These are phyloP conservation scores for Arachnomyces sp. DNA, from an alignment of 2,329 filamentous ascomycete species.

Conservation along the genomic window DNA sequence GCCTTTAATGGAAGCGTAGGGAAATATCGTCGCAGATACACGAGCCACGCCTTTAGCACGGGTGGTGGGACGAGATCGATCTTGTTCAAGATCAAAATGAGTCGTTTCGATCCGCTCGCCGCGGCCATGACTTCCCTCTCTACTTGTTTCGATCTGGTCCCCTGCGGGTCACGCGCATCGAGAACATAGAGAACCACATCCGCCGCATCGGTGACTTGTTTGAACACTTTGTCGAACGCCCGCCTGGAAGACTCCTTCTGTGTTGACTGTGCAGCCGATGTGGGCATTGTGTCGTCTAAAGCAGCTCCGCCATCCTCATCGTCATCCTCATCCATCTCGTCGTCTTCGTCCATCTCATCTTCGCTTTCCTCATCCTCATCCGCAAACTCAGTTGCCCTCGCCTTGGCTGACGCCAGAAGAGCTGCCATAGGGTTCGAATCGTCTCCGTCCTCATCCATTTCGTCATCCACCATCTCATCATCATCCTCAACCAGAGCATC, in stretches of 20 bases:
- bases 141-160: conserved; percentile 81
- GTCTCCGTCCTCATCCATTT: conserved; percentile 56
- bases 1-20: conserved; percentile 84
- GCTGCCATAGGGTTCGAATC: conserved; percentile 83
- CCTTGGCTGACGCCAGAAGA: conserved; percentile 74
- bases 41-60: conserved; percentile 77
- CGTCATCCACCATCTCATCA: conserved; percentile 44
- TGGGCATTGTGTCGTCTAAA: conserved; percentile 47
- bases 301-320: conserved; percentile 44
- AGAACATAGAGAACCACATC: conserved; percentile 91
- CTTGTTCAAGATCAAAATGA: conserved; percentile 93
- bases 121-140: conserved; percentile 89
- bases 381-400: conserved; percentile 66
- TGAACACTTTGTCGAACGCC: conserved; percentile 94
- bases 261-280: conserved; percentile 26
- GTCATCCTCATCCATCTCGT: conserved; percentile 30
- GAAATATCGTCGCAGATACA: conserved; percentile 79
- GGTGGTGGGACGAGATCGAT: conserved; percentile 80
- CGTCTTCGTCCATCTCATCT: conserved; percentile 43
- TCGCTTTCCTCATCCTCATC: conserved; percentile 52
- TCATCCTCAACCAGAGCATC: conserved; percentile 33
- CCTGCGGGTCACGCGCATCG: conserved; percentile 84
- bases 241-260: conserved; percentile 62
- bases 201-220: conserved; percentile 78
- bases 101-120: conserved; percentile 70